A percentile compares a stretch with the other conserved stretches of the same genome.
Evolutionary conservation across 805 yeast genomes (phyloP).

Genomic region (Ogataea nonfermentans): DNA sequence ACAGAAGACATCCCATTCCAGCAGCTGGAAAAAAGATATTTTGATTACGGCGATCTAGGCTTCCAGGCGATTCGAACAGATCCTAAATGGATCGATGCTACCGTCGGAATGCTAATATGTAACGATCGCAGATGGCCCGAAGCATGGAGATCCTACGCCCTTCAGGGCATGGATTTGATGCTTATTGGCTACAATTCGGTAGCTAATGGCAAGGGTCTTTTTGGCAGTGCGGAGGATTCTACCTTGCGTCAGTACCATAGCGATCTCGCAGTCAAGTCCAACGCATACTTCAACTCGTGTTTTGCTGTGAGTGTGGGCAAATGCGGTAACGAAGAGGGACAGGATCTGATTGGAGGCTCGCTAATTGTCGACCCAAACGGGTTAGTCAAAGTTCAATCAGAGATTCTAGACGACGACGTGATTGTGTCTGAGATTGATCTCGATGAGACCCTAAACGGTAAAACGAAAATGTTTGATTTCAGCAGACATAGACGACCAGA

Average conservation of each 20-base stretch:
- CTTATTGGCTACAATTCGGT: constrained; percentile 39
- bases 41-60: constrained; percentile 38
- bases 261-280: constrained; percentile 35
- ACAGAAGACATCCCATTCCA: constrained; percentile 34
- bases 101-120: constrained; percentile 39
- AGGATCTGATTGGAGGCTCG: constrained; percentile 37
- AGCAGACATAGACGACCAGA: constrained; percentile 39
- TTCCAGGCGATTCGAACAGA: constrained; percentile 34
- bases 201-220: constrained; percentile 34
- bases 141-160: constrained; percentile 39
- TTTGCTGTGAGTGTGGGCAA: constrained; percentile 37
- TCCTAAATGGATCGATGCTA: constrained; percentile 35
- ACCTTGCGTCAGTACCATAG: constrained; percentile 34
- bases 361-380: constrained; percentile 39
- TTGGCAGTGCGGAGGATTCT: constrained; percentile 34
- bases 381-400: constrained; percentile 33
- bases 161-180: constrained; percentile 41
- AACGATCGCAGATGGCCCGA: constrained; percentile 44
- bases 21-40: constrained; percentile 40
- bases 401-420: constrained; percentile 18
- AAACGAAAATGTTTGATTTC: constrained; percentile 38
- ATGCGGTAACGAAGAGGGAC: constrained; percentile 38
- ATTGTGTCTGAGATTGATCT: constrained; percentile 35
- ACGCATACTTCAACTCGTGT: constrained; percentile 36
- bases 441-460: constrained; percentile 36